Percentiles rank a stretch among this genome's conserved stretches.
These are phyloP conservation scores for Quillaja saponaria DNA, from an alignment of 306 rosid genomes.

Conservation along the genomic window DNA sequence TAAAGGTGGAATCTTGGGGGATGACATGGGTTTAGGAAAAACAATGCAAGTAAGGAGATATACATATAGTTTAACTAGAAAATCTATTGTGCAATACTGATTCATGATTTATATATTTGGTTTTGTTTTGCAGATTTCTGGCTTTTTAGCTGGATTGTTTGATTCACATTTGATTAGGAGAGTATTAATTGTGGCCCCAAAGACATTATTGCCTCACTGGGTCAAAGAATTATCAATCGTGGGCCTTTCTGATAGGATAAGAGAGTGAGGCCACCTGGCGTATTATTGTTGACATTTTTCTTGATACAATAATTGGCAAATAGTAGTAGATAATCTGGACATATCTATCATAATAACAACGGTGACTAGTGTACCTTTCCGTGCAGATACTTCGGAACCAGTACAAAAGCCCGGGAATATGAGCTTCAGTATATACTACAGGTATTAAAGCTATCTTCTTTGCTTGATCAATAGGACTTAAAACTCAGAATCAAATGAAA, in stretches of 20 bases:
- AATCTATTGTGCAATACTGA: neutral
- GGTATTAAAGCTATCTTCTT: conserved; percentile 42
- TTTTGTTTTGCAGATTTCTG: conserved; percentile 67
- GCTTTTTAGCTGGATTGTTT: conserved; percentile 82
- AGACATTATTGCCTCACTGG: conserved; percentile 86
- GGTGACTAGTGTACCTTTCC: conserved; percentile 18
- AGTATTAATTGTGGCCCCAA: conserved; percentile 84
- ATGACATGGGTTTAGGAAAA: conserved; percentile 97
- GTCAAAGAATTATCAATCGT: conserved; percentile 78
- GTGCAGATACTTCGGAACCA: conserved; percentile 73
- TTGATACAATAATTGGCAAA: conserved; percentile 17
- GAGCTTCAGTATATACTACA: conserved; percentile 85
- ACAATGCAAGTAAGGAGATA: conserved; percentile 82
- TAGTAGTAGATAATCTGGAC: neutral
- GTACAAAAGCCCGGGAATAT: conserved; percentile 60
- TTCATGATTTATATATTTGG: conserved; percentile 8
- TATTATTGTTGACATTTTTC: too few relatives aligned
- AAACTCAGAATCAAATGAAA: neutral
- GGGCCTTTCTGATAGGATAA: conserved; percentile 76
- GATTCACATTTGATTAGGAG: conserved; percentile 68
- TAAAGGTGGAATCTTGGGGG: conserved; percentile 94
- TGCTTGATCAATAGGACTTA: neutral
- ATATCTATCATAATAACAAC: conserved; percentile 6
- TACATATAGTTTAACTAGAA: neutral
- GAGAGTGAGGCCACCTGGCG: conserved; percentile 65